These are phyloP conservation scores for Aspergillus jensenii DNA, from an alignment of 2,329 filamentous ascomycete species.

Conservation along the genomic window DNA sequence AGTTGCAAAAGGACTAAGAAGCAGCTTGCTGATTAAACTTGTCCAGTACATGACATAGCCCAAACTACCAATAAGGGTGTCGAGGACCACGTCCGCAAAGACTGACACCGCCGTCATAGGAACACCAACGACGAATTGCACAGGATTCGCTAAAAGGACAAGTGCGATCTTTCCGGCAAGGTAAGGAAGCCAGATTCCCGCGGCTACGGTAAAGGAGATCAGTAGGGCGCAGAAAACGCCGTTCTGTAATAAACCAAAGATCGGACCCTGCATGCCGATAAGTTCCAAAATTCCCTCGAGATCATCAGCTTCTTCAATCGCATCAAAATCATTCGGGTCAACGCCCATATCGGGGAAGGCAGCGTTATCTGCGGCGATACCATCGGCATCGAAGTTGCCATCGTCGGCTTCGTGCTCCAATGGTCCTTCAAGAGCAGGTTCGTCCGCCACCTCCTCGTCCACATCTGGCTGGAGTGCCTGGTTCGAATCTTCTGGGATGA, in stretches of 20 bases:
- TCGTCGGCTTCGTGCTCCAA: conserved; percentile 55
- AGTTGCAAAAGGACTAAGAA: conserved; percentile 35
- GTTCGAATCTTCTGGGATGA: conserved; percentile 25
- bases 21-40: conserved; percentile 33
- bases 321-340: conserved; percentile 62
- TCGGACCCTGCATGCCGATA: conserved; percentile 90
- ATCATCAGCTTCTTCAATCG: conserved; percentile 76
- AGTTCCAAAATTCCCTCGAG: conserved; percentile 95
- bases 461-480: conserved; percentile 49
- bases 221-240: conserved; percentile 90
- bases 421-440: conserved; percentile 60
- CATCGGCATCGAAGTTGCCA: conserved; percentile 38
- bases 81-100: conserved; percentile 75
- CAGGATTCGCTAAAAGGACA: conserved; percentile 75
- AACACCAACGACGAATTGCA: conserved; percentile 64
- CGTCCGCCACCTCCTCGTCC: conserved; percentile 61
- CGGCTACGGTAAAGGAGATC: conserved; percentile 79
- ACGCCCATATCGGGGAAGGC: conserved; percentile 56
- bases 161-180: conserved; percentile 84
- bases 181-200: conserved; percentile 88
- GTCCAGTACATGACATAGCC: conserved; percentile 51
- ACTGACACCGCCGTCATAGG: conserved; percentile 72
- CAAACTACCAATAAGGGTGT: conserved; percentile 65
- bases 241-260: conserved; percentile 89
- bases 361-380: conserved; percentile 27